These are phyloP conservation scores for Cadophora gregata DNA, from an alignment of 2,329 filamentous ascomycete species.

Conservation along the genomic window DNA sequence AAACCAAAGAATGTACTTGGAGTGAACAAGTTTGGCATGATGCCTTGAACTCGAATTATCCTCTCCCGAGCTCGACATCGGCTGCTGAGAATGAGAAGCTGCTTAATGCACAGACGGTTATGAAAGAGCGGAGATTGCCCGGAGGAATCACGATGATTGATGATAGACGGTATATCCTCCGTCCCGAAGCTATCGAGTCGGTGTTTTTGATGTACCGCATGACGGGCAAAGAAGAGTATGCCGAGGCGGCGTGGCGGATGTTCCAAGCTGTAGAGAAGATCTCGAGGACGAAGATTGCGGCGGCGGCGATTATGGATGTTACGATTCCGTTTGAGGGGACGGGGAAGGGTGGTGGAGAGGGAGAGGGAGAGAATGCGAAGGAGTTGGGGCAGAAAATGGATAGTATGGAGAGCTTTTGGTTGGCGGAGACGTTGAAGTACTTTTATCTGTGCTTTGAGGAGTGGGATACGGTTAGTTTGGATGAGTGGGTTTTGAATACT, in stretches of 20 bases:
- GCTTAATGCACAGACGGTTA: conserved; percentile 24
- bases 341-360: conserved; percentile 46
- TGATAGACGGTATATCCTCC: conserved; percentile 55
- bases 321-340: conserved; percentile 44
- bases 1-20: conserved; percentile 39
- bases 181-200: conserved; percentile 71
- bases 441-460: conserved; percentile 59
- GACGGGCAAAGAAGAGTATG: conserved; percentile 43
- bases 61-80: conserved; percentile 66
- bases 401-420: conserved; percentile 65
- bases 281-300: conserved; percentile 50
- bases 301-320: conserved; percentile 52
- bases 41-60: conserved; percentile 22
- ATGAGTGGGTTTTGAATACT: conserved; percentile 60
- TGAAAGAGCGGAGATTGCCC: conserved; percentile 30
- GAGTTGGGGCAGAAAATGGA: conserved; percentile 48
- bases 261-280: conserved; percentile 53
- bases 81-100: conserved; percentile 12
- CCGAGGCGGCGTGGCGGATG: conserved; percentile 56
- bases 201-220: conserved; percentile 63
- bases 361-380: conserved; percentile 10
- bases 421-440: conserved; percentile 71
- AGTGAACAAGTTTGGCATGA: conserved; percentile 57
- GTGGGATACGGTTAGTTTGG: conserved; percentile 60
- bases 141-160: conserved; percentile 36